Base-by-base conservation (phyloP, 495 filamentous ascomycete genomes). In the Filosporella fistucella region DNA sequence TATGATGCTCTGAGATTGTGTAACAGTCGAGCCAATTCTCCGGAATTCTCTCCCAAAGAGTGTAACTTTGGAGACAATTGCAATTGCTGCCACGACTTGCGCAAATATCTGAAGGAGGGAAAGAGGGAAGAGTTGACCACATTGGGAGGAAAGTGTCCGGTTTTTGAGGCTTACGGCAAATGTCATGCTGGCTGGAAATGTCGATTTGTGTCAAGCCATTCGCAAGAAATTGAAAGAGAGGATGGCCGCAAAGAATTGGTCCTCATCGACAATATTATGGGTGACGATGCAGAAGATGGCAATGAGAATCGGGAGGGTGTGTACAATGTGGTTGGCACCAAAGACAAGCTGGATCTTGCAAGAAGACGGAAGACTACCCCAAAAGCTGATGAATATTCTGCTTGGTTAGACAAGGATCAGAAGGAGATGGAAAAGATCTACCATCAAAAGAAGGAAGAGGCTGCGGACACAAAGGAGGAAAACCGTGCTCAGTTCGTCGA, bases 131-230 rank as follows among this genome's bases (percentile, higher is more conserved):
- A 96, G 55, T 72, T 97, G 9, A 71, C 71, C 0, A 87, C 85
- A 0, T 81, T 94, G 50, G 69, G 68, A 43, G 84, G 88, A 0
- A 64, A 82, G 18, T 98, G 93, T 60, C 90, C 91, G 0, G 74
- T 91, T 12, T 95, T 76, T 67, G 82, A 89, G 55, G 74, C 69
- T 8, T 72, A 77, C 21, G 94, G 93, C 25, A 78, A 70, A 54
- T 98, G 93, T 57, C 66, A 69, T 42, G 76, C 81, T 13, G 93
- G 93, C 1, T 98, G 91, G 90, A 94, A 86, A 58, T 98, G 93
- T 62, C 86, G 91, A 11, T 89, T 95, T 58, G 83, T 87, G 13
- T 72, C 71, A 41, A 89, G 85, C 29, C 93, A 98, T 63, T 86
- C 84, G 50, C 72, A 80, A 41, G 88, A 95, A 64, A 63, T 85